Percentiles rank a stretch among this genome's conserved stretches.
These are phyloP conservation scores for Rhynchospora pubera DNA, from an alignment of 176 grass and related monocot genomes.

Conservation along the genomic window DNA sequence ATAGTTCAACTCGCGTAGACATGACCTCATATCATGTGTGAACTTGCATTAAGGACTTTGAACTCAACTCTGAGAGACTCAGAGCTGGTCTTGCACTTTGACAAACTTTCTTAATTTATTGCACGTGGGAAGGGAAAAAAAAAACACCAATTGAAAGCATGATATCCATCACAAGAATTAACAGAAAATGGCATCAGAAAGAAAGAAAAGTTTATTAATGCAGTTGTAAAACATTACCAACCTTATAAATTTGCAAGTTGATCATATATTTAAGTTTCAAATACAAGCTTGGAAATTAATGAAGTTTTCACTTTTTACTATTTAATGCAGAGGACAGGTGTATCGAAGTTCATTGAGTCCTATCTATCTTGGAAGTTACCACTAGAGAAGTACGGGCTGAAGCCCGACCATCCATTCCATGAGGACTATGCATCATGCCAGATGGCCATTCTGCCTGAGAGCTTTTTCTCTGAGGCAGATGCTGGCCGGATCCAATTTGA, in stretches of 20 bases:
- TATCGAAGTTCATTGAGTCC: conserved; percentile 94
- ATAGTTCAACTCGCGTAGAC: neutral
- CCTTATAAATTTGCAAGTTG: neutral
- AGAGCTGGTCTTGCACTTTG: neutral
- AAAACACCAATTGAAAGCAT: neutral
- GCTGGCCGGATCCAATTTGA: conserved; percentile 46
- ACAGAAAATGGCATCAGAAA: neutral
- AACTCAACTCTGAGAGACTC: neutral
- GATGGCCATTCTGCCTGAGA: conserved; percentile 92
- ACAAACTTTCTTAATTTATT: neutral
- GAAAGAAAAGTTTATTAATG: neutral
- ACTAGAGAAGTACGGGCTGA: conserved; percentile 70
- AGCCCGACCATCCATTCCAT: conserved; percentile 82
- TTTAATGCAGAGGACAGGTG: conserved; percentile 41
- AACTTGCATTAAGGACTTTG: conserved; percentile 6
- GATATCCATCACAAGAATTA: neutral
- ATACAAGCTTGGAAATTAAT: neutral
- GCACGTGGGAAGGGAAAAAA: neutral
- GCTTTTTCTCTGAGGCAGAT: conserved; percentile 89
- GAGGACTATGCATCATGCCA: conserved; percentile 97
- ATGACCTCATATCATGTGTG: neutral
- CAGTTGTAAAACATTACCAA: neutral
- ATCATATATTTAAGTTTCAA: neutral
- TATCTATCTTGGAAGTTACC: conserved; percentile 89
- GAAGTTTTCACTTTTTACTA: neutral